Base-by-base conservation (phyloP, 2,329 filamentous ascomycete genomes). In the Ilyonectria mors-panacis region DNA sequence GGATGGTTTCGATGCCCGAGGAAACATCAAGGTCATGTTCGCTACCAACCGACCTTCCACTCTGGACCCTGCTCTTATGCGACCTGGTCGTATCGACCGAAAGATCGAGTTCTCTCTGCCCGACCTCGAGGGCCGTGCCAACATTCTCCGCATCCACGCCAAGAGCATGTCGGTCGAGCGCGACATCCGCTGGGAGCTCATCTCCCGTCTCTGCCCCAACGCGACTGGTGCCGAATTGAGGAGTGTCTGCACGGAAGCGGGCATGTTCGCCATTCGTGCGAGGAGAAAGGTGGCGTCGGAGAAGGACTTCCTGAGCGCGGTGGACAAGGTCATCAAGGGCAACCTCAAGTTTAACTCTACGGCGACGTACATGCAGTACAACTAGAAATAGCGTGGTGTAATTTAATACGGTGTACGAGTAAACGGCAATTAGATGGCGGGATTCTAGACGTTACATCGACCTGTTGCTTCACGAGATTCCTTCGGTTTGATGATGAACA, bases 21-120 rank as follows among this genome's bases (percentile, higher is more conserved):
- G 95, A 81, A 98, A 98, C 83, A 98, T 98, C 88, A 98, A 98
- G 85, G 95, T 98, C 83, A 98, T 98, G 95, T 98, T 98, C 78
- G 95, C 95, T 65, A 98, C 95, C 80, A 98, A 98, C 88, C 89
- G 95, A 81, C 95, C 95, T 3, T 97, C 94, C 4, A 98, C 95
- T 4, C 88, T 98, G 62, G 95, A 98, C 79, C 95, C 95, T n/a
- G 95, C 95, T 3, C 88, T 98, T 71, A 98, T 98, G 94, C 89
- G 95, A 85, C 95, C 95, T 12, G 95, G 95, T 35, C 95, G 95
- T 88, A 98, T 98, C 78, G 95, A 98, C 82, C 90, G 96, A 78
- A 99, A 99, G 88, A 99, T 99, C 76, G 96, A 99, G 83, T 99
- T 99, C 86, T 95, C 94, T 1, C 88, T 99, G 26, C 96, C 96